These are phyloP conservation scores for Stagonosporopsis rhizophila DNA, from an alignment of 2,329 filamentous ascomycete species.

Conservation along the genomic window DNA sequence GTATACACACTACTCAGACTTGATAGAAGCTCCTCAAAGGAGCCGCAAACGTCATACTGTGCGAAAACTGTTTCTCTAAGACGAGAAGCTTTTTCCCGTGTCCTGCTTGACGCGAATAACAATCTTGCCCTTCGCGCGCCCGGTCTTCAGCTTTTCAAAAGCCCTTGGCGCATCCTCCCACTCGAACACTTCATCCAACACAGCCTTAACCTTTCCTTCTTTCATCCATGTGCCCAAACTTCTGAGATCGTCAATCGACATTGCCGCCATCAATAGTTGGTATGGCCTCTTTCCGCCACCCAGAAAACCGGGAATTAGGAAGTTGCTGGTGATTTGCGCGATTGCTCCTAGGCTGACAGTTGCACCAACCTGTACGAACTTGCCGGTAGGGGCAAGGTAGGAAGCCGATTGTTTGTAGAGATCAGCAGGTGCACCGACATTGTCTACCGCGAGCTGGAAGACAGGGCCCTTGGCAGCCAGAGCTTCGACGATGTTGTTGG, in stretches of 20 bases:
- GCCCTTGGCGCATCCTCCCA: constrained; percentile 65
- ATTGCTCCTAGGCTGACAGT: constrained; percentile 28
- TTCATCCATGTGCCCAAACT: constrained; percentile 63
- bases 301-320: constrained; percentile 55
- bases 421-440: constrained; percentile 58
- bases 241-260: constrained; percentile 55
- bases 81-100: constrained; percentile 1
- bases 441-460: constrained; percentile 65
- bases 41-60: not conserved
- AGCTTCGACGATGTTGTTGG: constrained; percentile 55
- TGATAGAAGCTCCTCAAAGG: not conserved
- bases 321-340: constrained; percentile 45
- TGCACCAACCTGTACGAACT: constrained; percentile 52
- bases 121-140: constrained; percentile 66
- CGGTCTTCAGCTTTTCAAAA: constrained; percentile 64
- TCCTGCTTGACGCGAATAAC: constrained; percentile 51
- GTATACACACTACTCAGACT: not conserved
- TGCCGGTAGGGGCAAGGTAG: constrained; percentile 59
- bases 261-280: constrained; percentile 48
- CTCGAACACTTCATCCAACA: constrained; percentile 63
- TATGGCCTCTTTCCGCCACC: constrained; percentile 60
- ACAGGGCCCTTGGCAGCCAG: constrained; percentile 58
- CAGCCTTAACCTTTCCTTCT: constrained; percentile 64
- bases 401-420: constrained; percentile 62
- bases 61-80: not conserved